Evolutionary conservation across 805 yeast species (phyloP), one percentile per base, ranked within the genome.

Genomic region (Spathaspora arborariae): DNA sequence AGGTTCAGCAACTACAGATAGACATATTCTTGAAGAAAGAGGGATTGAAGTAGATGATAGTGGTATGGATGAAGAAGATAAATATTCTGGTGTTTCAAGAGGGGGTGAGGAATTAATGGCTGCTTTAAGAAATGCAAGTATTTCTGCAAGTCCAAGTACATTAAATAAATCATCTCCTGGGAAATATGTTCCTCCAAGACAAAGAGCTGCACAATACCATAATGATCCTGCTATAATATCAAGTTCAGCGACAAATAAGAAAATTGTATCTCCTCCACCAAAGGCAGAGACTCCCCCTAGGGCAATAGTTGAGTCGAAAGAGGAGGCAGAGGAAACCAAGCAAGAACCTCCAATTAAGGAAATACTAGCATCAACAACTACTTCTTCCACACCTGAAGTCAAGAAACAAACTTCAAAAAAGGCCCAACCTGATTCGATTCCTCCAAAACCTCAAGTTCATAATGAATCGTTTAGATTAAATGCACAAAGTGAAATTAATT

Each of bases 21-120:
- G 79, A 22, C 98, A 94, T 62, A 52, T 91, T 20, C 92, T 96
- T 51, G 99, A 92, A 63, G 99, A 92, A 65, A 81, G 99, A 63
- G 96, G 96, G 20, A 51, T 81, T 13, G 58, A 63, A 15, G 78
- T 85, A 34, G 96, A 88, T 61, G 96, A 88, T 59, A 79, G 86
- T 49, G 96, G 96, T 15, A 54, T 88, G 55, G 98, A 94, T 65
- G 99, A 94, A 68, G 99, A 94, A 65, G 97, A 91, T 64, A 87
- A 87, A 65, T 94, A 91, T 61, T 89, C 97, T 4, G 97, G 97
- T 43, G 99, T 90, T 39, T 82, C 78, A 48, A 79, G 94, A 58
- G 72, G 81, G 47, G 79, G 78, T 21, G 70, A 64, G 40, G 78
- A 73, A 45, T 64, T 75, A 47, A 72, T 74, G 75, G 79, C 78